Conservation (phyloP, 2,329 filamentous ascomycete species). For the Cordyceps farinosa region DNA sequence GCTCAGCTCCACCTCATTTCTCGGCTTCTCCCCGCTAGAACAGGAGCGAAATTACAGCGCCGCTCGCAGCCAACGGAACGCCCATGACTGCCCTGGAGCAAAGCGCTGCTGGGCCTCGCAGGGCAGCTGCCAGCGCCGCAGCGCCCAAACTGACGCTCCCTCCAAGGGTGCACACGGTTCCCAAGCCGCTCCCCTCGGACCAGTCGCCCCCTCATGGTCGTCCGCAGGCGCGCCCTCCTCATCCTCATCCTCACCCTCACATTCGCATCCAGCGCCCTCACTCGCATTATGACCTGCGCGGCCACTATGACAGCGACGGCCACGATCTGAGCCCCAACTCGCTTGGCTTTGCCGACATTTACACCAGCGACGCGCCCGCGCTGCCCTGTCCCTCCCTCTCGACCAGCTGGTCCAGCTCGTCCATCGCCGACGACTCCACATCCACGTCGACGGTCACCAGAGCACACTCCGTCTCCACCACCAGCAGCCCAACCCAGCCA, state of each 20-base stretch:
- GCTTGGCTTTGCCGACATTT: slow-evolving; percentile 14
- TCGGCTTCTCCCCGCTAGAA: neutral
- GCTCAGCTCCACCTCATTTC: slow-evolving; percentile 2
- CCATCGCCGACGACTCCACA: slow-evolving; percentile 18
- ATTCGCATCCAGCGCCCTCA: slow-evolving; percentile 18
- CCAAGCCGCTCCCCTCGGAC: slow-evolving; percentile 14
- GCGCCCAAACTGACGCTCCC: slow-evolving; percentile 6
- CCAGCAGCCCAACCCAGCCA: slow-evolving; percentile 17
- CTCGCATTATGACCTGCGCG: slow-evolving; percentile 15
- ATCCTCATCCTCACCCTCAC: slow-evolving; percentile 10
- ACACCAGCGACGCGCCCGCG: neutral
- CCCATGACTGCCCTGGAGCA: neutral
- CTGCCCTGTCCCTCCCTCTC: slow-evolving; percentile 11
- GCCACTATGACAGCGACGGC: slow-evolving; percentile 11
- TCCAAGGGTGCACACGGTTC: slow-evolving; percentile 14
- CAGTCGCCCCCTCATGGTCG: slow-evolving; percentile 15
- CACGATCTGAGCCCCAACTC: slow-evolving; percentile 7
- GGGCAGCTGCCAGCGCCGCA: neutral
- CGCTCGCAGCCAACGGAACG: neutral
- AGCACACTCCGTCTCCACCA: slow-evolving; percentile 18
- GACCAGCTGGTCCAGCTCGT: slow-evolving; percentile 17
- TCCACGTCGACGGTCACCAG: slow-evolving; percentile 12
- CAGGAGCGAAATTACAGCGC: neutral
- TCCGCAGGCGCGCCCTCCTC: slow-evolving; percentile 8
- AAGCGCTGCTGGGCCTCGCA: neutral